Evolutionary conservation across 352 stramenopile genomes (phyloP), one percentile per base, ranked within the genome.

Genomic region (Globisporangium heterothallicum): DNA sequence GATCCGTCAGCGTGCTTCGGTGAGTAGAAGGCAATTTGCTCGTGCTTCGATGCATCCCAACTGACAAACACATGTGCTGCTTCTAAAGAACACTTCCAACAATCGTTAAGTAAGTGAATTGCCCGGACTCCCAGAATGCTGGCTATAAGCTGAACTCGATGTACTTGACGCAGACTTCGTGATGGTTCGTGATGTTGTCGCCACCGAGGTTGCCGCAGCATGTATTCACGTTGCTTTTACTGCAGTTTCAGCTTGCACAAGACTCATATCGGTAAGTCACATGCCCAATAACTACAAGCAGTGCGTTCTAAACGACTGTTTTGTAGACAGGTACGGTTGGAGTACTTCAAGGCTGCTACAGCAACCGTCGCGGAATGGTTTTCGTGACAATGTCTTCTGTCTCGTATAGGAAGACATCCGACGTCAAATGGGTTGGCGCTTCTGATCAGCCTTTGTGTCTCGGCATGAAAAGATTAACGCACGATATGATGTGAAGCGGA

Each of bases 221-320:
- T n/a, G n/a, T 10, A 16, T 46, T 22, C 14, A 45, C 5, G 45
- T 10, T 56, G 27, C 44, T 24, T 45, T 24, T 29, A n/a, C 2
- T 55, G 29, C 25, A 94, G 83, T 94, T 87, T 59, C 83, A 94
- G 52, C 56, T 92, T 24, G 80, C 83, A 7, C 83, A 94, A 78
- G 83, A 94, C 55, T 78, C 78, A 0, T 90, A 78, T 49, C 72
- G 83, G 83, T 91, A 64, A 40, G 44, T 6, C 47, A 43, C 1
- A 9, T 4, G n/a, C 6, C 3, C 26, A 22, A 34, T 14, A 8
- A 21, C 9, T 12, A 8, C 4, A n/a, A 19, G 12, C 9, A 24
- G 21, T 30, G 4, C 7, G 27, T 13, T 21, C 41, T 54, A 56
- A 48, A 41, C 44, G 19, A 50, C n/a, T 42, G 18, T 18, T 36